phyloP scores from a whole-genome alignment of 257 asterid genomes.

The Euphrasia confusa region DNA sequence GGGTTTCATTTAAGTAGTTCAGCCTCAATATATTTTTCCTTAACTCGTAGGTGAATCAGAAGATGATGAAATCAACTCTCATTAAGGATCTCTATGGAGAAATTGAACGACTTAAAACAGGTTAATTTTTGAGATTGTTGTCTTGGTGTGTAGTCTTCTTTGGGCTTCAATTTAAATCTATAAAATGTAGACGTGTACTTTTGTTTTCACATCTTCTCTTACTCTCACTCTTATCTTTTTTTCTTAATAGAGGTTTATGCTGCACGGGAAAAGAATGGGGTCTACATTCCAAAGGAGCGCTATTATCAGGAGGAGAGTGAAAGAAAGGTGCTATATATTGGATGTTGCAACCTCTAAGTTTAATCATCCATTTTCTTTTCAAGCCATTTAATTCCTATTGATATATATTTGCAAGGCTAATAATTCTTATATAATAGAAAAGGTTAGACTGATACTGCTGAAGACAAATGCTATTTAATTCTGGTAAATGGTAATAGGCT shows the following conservation, averaged over 20 bases:
- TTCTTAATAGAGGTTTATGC: conserved; percentile 63
- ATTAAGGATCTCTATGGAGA: conserved; percentile 70
- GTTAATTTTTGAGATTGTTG: conserved; percentile 24
- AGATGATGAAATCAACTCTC: conserved; percentile 72
- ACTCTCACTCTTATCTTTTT: not conserved
- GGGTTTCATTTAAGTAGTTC: not conserved
- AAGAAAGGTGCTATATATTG: conserved; percentile 39
- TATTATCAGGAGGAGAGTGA: conserved; percentile 72
- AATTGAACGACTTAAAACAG: conserved; percentile 66
- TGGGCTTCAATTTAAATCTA: not conserved
- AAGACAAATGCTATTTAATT: not conserved
- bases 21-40: conserved; percentile 13
- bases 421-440: not conserved
- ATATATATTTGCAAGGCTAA: not conserved
- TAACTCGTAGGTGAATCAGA: conserved; percentile 61
- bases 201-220: not conserved
- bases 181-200: not conserved
- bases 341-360: not conserved
- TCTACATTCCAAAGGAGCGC: conserved; percentile 73
- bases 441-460: not conserved
- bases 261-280: conserved; percentile 73
- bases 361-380: not conserved
- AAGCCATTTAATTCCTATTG: not conserved
- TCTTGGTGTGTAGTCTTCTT: not conserved
- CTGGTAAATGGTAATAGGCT: not conserved